Percentiles rank a stretch among this genome's conserved stretches.
Conservation (phyloP, 306 rosid genomes). For the Casuarina equisetifolia region DNA sequence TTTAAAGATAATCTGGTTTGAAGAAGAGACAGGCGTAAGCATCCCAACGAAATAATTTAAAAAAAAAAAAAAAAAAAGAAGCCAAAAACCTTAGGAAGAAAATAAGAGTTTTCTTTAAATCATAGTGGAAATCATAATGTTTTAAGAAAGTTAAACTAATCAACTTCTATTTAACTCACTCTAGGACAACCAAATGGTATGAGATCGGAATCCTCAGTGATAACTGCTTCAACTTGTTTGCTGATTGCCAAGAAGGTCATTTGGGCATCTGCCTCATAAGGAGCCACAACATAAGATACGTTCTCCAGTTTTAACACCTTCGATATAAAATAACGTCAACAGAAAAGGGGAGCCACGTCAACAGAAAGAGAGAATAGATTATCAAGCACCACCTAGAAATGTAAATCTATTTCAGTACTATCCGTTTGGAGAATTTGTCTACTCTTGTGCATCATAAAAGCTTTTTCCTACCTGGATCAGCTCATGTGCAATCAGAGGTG, state of each 20-base stretch:
- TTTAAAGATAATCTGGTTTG: slow-evolving; percentile 79
- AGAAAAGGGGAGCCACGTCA: slow-evolving; percentile 6
- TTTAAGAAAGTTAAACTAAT: slow-evolving; percentile 11
- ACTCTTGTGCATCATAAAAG: slow-evolving; percentile 10
- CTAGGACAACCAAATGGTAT: slow-evolving; percentile 95
- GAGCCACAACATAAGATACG: slow-evolving; percentile 78
- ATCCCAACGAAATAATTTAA: slow-evolving; percentile 20
- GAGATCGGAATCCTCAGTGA: slow-evolving; percentile 96
- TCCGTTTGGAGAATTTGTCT: slow-evolving; percentile 15
- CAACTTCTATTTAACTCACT: slow-evolving; percentile 47
- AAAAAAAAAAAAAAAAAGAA: background rate
- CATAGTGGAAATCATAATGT: slow-evolving; percentile 6
- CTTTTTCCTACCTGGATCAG: slow-evolving; percentile 66
- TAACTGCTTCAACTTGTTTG: slow-evolving; percentile 79
- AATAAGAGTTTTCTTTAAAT: background rate
- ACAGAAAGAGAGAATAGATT: background rate
- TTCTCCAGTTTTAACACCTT: slow-evolving; percentile 87
- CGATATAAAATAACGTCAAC: slow-evolving; percentile 11
- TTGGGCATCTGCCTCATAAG: slow-evolving; percentile 97
- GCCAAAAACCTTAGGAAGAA: slow-evolving; percentile 12
- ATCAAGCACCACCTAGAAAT: background rate
- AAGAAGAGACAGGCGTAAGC: slow-evolving; percentile 27
- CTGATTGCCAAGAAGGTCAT: slow-evolving; percentile 86
- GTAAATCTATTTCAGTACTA: background rate
- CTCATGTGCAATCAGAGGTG: slow-evolving; percentile 69